Evolutionary conservation across 306 rosid species (phyloP).

Genomic region (Sophora flavescens): DNA sequence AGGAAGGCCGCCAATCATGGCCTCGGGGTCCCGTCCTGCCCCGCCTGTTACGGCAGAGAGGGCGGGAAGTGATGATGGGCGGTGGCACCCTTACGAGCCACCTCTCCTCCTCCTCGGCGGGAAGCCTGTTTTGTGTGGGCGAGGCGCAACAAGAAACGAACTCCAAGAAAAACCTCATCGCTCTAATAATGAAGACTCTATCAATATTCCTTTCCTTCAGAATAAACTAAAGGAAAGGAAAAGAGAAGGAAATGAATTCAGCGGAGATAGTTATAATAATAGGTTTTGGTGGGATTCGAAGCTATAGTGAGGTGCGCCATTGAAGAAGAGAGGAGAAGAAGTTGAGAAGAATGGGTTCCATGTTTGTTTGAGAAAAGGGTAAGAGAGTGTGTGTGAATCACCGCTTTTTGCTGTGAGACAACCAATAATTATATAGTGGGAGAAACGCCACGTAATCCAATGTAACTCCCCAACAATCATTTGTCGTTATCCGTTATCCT

Average conservation of each 20-base stretch:
- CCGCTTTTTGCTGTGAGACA: constrained; percentile 13
- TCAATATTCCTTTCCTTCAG: not conserved
- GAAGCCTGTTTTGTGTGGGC: not conserved
- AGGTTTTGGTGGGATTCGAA: not conserved
- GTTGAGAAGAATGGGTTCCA: not conserved
- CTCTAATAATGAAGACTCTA: not conserved
- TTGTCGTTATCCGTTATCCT: not conserved
- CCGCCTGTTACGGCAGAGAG: constrained; percentile 12
- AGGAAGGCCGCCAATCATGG: constrained; percentile 70
- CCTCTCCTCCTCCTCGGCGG: constrained; percentile 38
- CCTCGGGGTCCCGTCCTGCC: not conserved
- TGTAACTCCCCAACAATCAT: not conserved
- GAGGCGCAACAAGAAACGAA: constrained; percentile 60
- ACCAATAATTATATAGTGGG: constrained; percentile 1
- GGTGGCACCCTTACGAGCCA: constrained; percentile 36
- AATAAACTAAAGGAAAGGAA: not conserved
- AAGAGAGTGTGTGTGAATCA: not conserved
- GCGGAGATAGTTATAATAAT: not conserved
- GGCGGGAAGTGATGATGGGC: not conserved
- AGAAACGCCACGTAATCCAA: constrained; percentile 19
- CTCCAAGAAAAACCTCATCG: constrained; percentile 59
- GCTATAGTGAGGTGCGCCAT: not conserved
- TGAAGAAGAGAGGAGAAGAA: not conserved
- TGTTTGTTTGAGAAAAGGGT: not conserved
- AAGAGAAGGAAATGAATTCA: not conserved